Evolutionary conservation across 495 filamentous ascomycete genomes (phyloP), one percentile per base, ranked within the genome.

Genomic region (Polyplosphaeria fusca): DNA sequence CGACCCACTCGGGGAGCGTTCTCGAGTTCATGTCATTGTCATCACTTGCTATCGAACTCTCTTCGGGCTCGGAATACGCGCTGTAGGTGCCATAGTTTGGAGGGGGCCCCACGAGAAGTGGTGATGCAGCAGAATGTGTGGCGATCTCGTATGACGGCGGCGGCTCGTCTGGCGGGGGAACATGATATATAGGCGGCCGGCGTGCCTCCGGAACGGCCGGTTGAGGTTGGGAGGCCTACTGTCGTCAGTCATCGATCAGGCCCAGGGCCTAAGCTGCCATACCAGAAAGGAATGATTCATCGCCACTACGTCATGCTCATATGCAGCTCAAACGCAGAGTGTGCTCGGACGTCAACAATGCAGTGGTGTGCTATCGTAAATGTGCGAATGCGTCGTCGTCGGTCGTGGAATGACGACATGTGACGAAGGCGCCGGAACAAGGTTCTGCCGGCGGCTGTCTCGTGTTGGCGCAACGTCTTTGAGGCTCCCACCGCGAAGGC

Each of bases 131-230:
- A 1, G 61, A 64, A 2, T 49, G 44, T 4, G 56, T 64, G 4
- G 61, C 61, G 43, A 55, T 56, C 11, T 55, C 61, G 27, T 64
- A 64, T 3, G 61, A 64, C 9, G 58, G 58, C 16, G 58, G 58
- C 23, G 58, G 58, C 2, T 61, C 58, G 22, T 61, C 58, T 38
- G 58, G 58, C 14, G 51, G 58, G 1, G 39, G 44, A 14, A 49
- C 30, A 20, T 43, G 42, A 28, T 55, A 61, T 35, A 55, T 45
- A 19, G 45, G 19, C 26, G n/a, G 28, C 19, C 12, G 51, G 7
- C 14, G 9, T 18, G 2, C n/a, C 16, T 25, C 1, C 20, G 51
- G 23, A 3, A 49, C 42, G 42, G 56, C 48, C 18, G 48, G 41
- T 35, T 47, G 48, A 26, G 11, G 43, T 27, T 49, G 43, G 4